Base-by-base conservation (phyloP, 768 basidiomycete species). In the Pisolithus albus region DNA sequence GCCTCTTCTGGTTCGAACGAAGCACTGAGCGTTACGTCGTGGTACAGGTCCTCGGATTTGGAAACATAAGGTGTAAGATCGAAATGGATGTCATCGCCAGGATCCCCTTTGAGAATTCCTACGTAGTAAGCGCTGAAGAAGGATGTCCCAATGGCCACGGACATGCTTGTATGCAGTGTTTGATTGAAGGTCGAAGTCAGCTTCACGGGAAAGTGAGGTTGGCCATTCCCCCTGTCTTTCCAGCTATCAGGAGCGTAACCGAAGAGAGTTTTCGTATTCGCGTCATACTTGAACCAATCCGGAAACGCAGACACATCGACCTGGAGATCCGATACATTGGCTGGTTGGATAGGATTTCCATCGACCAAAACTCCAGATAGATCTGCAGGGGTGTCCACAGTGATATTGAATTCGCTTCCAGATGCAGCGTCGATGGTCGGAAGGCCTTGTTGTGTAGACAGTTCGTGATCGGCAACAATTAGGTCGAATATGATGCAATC, bases 361-460 rank as follows among this genome's bases (percentile, higher is more conserved):
- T 92, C 84, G 21, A 90, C 71, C 9, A 82, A 65, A 7, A 92
- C 65, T 13, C 84, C 82, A 50, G 72, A 66, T 52, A 83, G 84
- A 66, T 90, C 84, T 36, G 69, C 72, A 55, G 76, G 64, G 15
- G 82, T 81, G 51, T 70, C 59, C 47, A 83, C 67, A 42, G 68
- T 72, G 55, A 88, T 53, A 54, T 75, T 70, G 73, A 84, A 79
- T 37, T 74, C 59, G 5, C 73, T 72, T 10, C 72, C 75, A 3
- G 75, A 72, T 0, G 91, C 91, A 37, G 88, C 66, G 57, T 93
- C 92, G 65, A 91, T 75, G 7, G 79, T 79, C 10, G 82, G 79
- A 16, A 88, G 75, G 37, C 77, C 63, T 11, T 63, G 46, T 10
- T 67, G 63, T 7, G 71, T 58, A 42, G 81, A 80, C 51, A 94